Evolutionary conservation across 176 grass and related monocot species (phyloP), one percentile per base, ranked within the genome.

Genomic region (Leersia perrieri): DNA sequence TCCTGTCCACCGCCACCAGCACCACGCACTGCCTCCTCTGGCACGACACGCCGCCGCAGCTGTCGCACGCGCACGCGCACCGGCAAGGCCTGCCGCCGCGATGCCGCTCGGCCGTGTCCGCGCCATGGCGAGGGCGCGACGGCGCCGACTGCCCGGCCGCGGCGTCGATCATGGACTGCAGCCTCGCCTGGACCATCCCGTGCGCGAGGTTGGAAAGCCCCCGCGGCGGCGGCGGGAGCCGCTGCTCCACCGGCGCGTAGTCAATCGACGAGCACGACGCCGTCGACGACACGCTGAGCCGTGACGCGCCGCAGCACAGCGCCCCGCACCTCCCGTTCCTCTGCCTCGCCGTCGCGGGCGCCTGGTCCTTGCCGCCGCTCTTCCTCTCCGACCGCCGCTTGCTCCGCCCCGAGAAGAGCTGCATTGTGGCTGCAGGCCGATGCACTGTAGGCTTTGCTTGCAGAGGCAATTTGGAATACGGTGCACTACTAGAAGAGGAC

Each of bases 171-270:
- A 90, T 90, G 76, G 79, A 85, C 69, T 88, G 88, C 11, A 93
- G 88, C 73, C 88, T 85, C 3, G 83, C 92, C 87, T 98, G 88
- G 60, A 93, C 92, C 92, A 93, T 77, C 22, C 84, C 90, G 62
- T 94, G 95, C 12, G 80, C 83, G 68, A 90, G 44, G 70, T 83
- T 82, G 61, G 89, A 90, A 60, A 94, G 60, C 82, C 79, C 71
- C 7, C 75, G 77, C 20, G 73, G 70, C 40, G 41, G 57, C 58
- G 33, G 77, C 29, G 41, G 20, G 6, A 22, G 62, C 38, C 33
- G 40, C 30, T 36, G 65, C 33, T 72, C 84, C n/a, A n/a, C n/a
- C 33, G 31, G 38, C 75, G 57, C 57, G 33, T 58, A 74, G 60
- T 86, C 90, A 38, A 39, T 5, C 20, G 82, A 85, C 72, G 77